Base-by-base conservation (phyloP, 805 yeast genomes). In the Yamadazyma tumulicola region DNA sequence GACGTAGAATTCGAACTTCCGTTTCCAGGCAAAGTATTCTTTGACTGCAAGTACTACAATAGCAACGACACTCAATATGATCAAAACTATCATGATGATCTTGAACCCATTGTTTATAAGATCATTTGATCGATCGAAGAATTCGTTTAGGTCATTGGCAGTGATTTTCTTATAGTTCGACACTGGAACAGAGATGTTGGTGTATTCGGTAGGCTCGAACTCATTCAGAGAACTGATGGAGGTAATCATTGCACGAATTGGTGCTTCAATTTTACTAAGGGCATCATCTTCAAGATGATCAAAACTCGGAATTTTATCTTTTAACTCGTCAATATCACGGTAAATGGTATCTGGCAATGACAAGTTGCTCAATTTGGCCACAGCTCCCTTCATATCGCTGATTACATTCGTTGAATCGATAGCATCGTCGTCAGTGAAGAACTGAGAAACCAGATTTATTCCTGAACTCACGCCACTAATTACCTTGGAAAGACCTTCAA, bases 261-360 rank as follows among this genome's bases (percentile, higher is more conserved):
- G 96, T 2, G 46, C 49, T 3, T 71, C 58, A 6, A 91, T 69
- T 25, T 79, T 46, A 0, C 51, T 37, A 27, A 75, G 68, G 0
- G 93, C 78, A 14, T 71, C 69, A 39, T 78, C 74, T 49, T 78
- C 72, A 3, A 86, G 79, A 6, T 71, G 68, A 2, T 72, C 75
- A 53, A 86, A 86, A 41, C 76, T 73, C 0, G 94, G 95, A 0
- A 83, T 59, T 2, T 61, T 57, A 5, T 33, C 27, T 14, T 73
- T 61, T 26, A 88, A 55, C 0, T 50, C 43, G 3, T 74, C 72
- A 12, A 93, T 63, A 19, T 78, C 74, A 1, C 55, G 53, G 43
- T 85, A 74, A 26, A 89, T 78, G 0, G 78, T 59, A 0, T 75
- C 48, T 1, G 96, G 86, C 9, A 93, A 83, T 11, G 73, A 52